Percentiles rank a stretch among this genome's conserved stretches.
phyloP scores from a whole-genome alignment of 495 filamentous ascomycete genomes.

The Pseudevernia furfuracea region DNA sequence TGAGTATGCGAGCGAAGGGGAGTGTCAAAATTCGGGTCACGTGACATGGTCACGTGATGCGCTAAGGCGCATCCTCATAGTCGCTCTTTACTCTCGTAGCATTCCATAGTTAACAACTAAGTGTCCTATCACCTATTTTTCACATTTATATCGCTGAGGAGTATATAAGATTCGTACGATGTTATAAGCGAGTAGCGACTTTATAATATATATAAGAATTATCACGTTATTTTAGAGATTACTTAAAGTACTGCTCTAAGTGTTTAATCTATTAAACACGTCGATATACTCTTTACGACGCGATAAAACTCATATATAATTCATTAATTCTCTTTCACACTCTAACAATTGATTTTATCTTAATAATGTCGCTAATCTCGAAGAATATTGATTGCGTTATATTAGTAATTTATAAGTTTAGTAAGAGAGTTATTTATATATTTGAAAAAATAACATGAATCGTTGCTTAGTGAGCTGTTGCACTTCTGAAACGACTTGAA shows the following conservation, averaged over 20 bases:
- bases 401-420: slow-evolving; percentile 3
- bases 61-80: too few species aligned
- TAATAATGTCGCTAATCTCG: neutral
- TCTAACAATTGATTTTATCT: slow-evolving; percentile 1
- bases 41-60: too few species aligned
- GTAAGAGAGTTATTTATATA: neutral
- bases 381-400: slow-evolving; percentile 4
- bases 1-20: too few species aligned
- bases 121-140: too few species aligned
- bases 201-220: too few species aligned
- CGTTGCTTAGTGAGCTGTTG: neutral
- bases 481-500: neutral
- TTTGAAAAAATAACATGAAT: neutral
- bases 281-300: too few species aligned
- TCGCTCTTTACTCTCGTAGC: too few species aligned
- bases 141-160: neutral
- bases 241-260: slow-evolving; percentile 2
- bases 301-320: neutral
- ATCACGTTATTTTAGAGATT: neutral
- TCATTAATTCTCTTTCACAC: slow-evolving; percentile 6
- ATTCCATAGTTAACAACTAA: too few species aligned
- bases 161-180: neutral
- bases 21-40: too few species aligned
- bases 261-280: too few species aligned
- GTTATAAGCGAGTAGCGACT: too few species aligned